Percentiles rank a stretch among this genome's conserved stretches.
Conservation (phyloP, 1,139 yeast species). For the Candida sanyaensis region DNA sequence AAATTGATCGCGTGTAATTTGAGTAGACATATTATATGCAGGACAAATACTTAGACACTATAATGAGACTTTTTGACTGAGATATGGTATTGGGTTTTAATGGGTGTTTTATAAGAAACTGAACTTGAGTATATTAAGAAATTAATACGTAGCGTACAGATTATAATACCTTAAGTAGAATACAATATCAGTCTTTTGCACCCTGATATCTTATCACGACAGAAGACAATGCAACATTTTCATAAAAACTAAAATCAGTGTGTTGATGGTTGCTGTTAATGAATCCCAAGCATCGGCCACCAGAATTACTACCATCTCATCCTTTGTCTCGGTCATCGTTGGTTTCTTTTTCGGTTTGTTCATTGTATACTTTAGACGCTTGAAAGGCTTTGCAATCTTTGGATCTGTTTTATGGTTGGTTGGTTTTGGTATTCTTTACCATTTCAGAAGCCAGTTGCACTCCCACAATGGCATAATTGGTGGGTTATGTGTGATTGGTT, state of each 20-base stretch:
- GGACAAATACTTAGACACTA: too few relatives aligned
- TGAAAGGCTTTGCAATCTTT: slow-evolving; percentile 33
- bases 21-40: too few relatives aligned
- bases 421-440: slow-evolving; percentile 35
- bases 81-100: too few relatives aligned
- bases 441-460: slow-evolving; percentile 31
- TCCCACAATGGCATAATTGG: slow-evolving; percentile 38
- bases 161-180: too few relatives aligned
- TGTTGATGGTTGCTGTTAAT: slow-evolving; percentile 35
- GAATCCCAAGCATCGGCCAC: slow-evolving; percentile 34
- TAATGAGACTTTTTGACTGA: too few relatives aligned
- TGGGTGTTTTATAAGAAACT: too few relatives aligned
- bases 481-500: slow-evolving; percentile 33
- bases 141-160: too few relatives aligned
- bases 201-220: too few relatives aligned
- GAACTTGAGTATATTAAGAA: too few relatives aligned
- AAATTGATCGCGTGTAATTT: too few relatives aligned
- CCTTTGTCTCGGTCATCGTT: slow-evolving; percentile 35
- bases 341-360: slow-evolving; percentile 37
- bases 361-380: slow-evolving; percentile 28
- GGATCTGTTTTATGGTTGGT: slow-evolving; percentile 39
- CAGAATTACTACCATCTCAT: slow-evolving; percentile 31
- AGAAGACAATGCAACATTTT: too few relatives aligned
- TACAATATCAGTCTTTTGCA: too few relatives aligned
- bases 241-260: slow-evolving; percentile 17